Base-by-base conservation (phyloP, 2,329 filamentous ascomycete species). In the Botryotinia calthae region DNA sequence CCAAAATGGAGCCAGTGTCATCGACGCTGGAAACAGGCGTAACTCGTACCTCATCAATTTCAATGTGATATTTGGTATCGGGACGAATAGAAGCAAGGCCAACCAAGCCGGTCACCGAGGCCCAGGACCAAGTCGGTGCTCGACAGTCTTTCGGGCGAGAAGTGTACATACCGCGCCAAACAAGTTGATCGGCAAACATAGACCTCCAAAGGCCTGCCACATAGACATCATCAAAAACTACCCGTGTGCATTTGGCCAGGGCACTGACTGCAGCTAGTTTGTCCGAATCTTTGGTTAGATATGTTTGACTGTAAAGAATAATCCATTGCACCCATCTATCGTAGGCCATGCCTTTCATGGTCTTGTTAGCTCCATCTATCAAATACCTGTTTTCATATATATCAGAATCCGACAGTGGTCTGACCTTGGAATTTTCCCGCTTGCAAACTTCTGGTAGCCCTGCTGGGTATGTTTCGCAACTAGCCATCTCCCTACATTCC, bases 121-220 rank as follows among this genome's bases (percentile, higher is more conserved):
- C 59, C 69, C 69, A 71, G 4, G 44, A 65, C 69, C 69, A 71
- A n/a, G 59, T 71, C 6, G 69, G 69, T 25, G 69, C 69, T n/a
- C 46, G 59, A 34, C 58, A 65, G 4, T 28, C n/a, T 20, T 14
- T 31, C 4, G 31, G 34, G 2, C 10, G 34, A 12, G 34, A 28
- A 34, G 0, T 34, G 1, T 0, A 6, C 1, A 22, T 0, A 8
- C 4, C 12, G 0, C 0, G 0, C 69, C 69, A 71, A n/a, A 40
- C 1, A 25, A 71, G 31, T n/a, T 71, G 44, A 7, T 37, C 48
- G 1, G 22, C n/a, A 56, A 68, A 68, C 7, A 22, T 14, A 18
- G 34, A 44, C 44, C 34, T 68, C 66, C 66, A 56, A 68, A 68
- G 48, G 34, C 37, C 66, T 58, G 66, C 66, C 34, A 68, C 6